Conservation (phyloP, 306 rosid species). For the Psophocarpus tetragonolobus region DNA sequence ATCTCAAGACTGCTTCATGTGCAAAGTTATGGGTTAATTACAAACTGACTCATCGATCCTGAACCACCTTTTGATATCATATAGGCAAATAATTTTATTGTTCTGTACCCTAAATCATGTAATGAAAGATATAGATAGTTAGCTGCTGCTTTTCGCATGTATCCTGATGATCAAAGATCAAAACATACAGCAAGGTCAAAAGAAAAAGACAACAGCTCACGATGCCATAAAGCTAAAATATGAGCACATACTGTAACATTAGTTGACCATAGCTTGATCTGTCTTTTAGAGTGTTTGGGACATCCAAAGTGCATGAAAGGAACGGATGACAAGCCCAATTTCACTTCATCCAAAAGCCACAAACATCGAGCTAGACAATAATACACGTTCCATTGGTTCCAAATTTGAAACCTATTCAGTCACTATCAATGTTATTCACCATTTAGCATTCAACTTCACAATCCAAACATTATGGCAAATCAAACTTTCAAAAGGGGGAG, state of each 20-base stretch:
- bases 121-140: neutral
- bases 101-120: neutral
- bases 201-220: neutral
- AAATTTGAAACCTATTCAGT: neutral
- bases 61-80: neutral
- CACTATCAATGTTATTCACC: conserved; percentile 23
- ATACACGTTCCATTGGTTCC: conserved; percentile 29
- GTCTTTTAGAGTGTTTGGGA: neutral
- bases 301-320: conserved; percentile 1
- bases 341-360: neutral
- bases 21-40: neutral
- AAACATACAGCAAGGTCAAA: neutral
- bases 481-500: neutral
- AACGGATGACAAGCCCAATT: neutral
- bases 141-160: neutral
- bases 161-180: neutral
- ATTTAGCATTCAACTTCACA: conserved; percentile 4
- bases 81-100: neutral
- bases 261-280: neutral
- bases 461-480: neutral
- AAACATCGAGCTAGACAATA: neutral
- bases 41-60: neutral
- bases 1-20: neutral
- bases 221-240: neutral
- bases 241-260: neutral